Conservation (phyloP, 257 asterid genomes). For the Nicotiana sylvestris region DNA sequence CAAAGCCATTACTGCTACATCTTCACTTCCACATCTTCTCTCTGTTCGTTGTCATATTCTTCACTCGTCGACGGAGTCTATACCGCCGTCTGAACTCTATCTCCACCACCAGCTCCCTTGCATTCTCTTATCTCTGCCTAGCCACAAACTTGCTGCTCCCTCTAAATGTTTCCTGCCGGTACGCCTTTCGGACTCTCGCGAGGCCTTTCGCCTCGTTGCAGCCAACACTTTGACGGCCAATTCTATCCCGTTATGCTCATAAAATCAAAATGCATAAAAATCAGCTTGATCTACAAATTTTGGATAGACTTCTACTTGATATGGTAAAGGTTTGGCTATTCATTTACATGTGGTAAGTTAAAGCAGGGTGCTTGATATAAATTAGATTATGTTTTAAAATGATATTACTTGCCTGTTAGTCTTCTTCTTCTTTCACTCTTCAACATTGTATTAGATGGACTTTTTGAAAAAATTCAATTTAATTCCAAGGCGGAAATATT, state of each 20-base stretch:
- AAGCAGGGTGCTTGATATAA: not conserved
- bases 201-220: conserved; percentile 29
- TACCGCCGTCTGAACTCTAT: not conserved
- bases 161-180: conserved; percentile 11
- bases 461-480: too few relatives aligned
- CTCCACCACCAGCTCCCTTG: conserved; percentile 25
- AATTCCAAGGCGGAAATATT: too few relatives aligned
- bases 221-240: conserved; percentile 28
- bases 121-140: conserved; percentile 14
- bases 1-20: conserved; percentile 1
- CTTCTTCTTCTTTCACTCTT: too few relatives aligned
- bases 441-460: too few relatives aligned
- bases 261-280: too few relatives aligned
- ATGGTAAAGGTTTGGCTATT: not conserved
- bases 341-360: not conserved
- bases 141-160: conserved; percentile 10
- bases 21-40: not conserved
- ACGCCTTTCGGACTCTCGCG: conserved; percentile 16
- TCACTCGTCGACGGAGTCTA: conserved; percentile 16
- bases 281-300: too few relatives aligned
- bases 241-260: conserved; percentile 18
- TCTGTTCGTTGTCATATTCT: conserved; percentile 13
- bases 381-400: too few relatives aligned
- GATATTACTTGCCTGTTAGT: not conserved
- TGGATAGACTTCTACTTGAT: not conserved